Percentiles rank a stretch among this genome's conserved stretches.
phyloP scores from a whole-genome alignment of 1,284 basidiomycete species.

The Porogramme epimiltina region DNA sequence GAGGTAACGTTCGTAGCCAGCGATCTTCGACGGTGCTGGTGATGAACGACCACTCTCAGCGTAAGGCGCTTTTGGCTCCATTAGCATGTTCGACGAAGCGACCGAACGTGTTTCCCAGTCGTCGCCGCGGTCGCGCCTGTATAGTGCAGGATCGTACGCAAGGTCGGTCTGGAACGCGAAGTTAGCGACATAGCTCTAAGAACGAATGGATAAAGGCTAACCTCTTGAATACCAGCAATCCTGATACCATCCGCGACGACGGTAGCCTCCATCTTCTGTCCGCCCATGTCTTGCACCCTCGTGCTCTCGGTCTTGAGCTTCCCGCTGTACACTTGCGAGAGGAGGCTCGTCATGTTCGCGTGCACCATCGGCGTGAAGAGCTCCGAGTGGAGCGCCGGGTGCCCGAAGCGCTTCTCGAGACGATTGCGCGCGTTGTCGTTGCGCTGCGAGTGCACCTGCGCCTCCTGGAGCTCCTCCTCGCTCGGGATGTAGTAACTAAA shows the following conservation, averaged over 20 bases:
- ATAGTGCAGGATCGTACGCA: slow-evolving; percentile 75
- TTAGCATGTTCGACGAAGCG: slow-evolving; percentile 58
- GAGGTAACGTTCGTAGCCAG: slow-evolving; percentile 58
- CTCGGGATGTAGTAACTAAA: slow-evolving; percentile 84
- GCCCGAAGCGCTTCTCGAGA: slow-evolving; percentile 83
- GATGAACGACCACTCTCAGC: slow-evolving; percentile 43
- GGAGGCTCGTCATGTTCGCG: slow-evolving; percentile 78
- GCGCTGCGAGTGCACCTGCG: slow-evolving; percentile 71
- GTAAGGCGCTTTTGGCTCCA: slow-evolving; percentile 45
- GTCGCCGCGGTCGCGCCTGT: slow-evolving; percentile 78
- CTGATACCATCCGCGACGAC: slow-evolving; percentile 74
- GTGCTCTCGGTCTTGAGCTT: slow-evolving; percentile 65
- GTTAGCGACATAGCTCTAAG: not conserved
- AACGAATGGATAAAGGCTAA: slow-evolving; percentile 28
- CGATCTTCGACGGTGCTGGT: slow-evolving; percentile 41
- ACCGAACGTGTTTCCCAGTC: slow-evolving; percentile 81
- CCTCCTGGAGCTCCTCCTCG: slow-evolving; percentile 68
- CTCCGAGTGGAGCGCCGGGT: slow-evolving; percentile 78
- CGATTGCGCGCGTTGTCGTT: slow-evolving; percentile 70
- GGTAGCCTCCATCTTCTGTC: slow-evolving; percentile 70
- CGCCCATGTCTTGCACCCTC: slow-evolving; percentile 73
- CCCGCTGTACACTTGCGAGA: slow-evolving; percentile 75
- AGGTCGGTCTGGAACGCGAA: slow-evolving; percentile 52
- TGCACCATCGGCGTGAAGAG: slow-evolving; percentile 89
- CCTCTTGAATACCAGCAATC: slow-evolving; percentile 78